Base-by-base conservation (phyloP, 371 early-diverging fungal genomes). In the Zancudomyces culisetae region DNA sequence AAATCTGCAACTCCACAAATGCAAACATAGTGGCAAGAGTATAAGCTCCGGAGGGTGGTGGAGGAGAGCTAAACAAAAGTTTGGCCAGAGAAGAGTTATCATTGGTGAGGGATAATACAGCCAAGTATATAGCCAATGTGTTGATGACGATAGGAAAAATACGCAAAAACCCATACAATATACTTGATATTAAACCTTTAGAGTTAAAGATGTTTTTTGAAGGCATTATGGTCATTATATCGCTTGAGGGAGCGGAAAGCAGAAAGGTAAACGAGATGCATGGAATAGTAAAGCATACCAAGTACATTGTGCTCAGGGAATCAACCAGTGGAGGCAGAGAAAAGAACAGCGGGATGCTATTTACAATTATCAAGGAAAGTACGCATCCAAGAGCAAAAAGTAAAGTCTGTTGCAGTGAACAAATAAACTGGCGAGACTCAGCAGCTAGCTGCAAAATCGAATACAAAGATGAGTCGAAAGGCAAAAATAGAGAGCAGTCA, bases 391-490 rank as follows among this genome's bases (percentile, higher is more conserved):
- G 62, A 56, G 81, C 71, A 55, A 92, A 87, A 8, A 55, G 26
- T 21, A 54, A 51, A 63, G 83, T 87, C 83, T 87, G 89, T 45
- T 80, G 71, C 21, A 80, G 79, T 47, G 84, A 79, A 42, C 72
- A 77, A 18, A 87, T 61, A 40, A 97, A 63, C 12, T 89, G 75
- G 54, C 98, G 72, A 0, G 97, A 91, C 64, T 98, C 98, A 19
- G 94, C 74, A 45, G 91, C 84, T 28, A 96, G 68, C 65, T 98
- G 95, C 3, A 91, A 85, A 23, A 98, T 69, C 40, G 85, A 83
- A 66, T 93, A 98, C n/a, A 92, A 63, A 65, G 87, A 88, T 8
- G 94, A 87, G 57, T 98, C 97, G 61, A 80, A 77, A 50, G 90
- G 83, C 75, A 96, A 77, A 35, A 81, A 79, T 42, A 85, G 58